Conservation (phyloP, 441 rosid species). For the Erodium texanum region DNA sequence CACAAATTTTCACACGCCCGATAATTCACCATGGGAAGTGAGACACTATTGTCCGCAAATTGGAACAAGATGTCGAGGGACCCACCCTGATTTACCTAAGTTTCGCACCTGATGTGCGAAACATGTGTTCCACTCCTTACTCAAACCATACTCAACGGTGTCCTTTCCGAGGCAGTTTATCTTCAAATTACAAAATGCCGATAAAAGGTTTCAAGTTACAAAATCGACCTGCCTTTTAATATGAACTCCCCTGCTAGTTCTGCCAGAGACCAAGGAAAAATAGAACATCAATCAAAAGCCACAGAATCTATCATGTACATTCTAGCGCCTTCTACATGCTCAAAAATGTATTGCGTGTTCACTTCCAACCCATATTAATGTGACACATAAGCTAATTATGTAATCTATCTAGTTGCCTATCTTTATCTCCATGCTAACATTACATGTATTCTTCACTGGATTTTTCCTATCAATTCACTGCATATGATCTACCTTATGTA, state of each 20-base stretch:
- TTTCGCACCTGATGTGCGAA: neutral
- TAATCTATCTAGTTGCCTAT: no score
- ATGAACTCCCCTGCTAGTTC: constrained; percentile 1
- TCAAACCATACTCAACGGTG: neutral
- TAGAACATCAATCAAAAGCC: neutral
- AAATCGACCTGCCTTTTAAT: neutral
- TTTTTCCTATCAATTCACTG: neutral
- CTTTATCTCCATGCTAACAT: no score
- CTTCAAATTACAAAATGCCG: constrained; percentile 1
- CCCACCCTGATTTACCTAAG: no score
- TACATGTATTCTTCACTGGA: no score
- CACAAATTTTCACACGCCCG: neutral
- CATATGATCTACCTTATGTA: neutral
- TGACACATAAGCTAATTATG: no score
- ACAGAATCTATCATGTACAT: no score
- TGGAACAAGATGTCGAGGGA: no score
- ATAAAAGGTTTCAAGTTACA: neutral
- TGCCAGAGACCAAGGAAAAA: neutral
- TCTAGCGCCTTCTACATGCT: no score
- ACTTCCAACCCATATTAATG: no score
- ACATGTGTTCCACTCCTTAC: neutral
- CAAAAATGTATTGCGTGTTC: no score
- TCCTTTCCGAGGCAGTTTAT: neutral
- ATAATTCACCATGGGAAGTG: no score
- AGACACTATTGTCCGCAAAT: no score